Evolutionary conservation across 2,329 filamentous ascomycete species (phyloP).

Genomic region (Hypocrella siamensis): DNA sequence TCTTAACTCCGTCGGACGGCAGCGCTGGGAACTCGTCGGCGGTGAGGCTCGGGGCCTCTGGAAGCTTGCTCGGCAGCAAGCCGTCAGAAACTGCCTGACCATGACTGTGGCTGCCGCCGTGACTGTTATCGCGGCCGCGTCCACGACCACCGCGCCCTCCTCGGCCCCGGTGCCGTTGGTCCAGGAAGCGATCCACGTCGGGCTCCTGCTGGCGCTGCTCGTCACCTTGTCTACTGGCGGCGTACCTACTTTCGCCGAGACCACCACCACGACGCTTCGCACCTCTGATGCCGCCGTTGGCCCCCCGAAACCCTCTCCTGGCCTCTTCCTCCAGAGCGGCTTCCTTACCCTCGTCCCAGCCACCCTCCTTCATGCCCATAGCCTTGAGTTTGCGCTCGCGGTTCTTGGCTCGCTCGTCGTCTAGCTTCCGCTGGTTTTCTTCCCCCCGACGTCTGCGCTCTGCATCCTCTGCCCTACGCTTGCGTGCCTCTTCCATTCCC

Average conservation of each 20-base stretch:
- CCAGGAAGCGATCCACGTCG: conserved; percentile 20
- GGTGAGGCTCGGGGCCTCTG: no score
- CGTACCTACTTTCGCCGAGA: conserved; percentile 26
- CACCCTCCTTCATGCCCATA: conserved; percentile 34
- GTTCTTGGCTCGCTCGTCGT: conserved; percentile 45
- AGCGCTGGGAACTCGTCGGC: conserved; percentile 21
- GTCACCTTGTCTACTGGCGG: conserved; percentile 16
- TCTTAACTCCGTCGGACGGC: conserved; percentile 12
- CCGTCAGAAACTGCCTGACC: no score
- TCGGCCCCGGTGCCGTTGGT: conserved; percentile 17
- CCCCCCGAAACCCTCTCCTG: conserved; percentile 24
- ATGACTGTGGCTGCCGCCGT: no score
- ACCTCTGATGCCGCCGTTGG: conserved; percentile 24
- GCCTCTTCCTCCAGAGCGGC: conserved; percentile 24
- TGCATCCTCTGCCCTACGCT: conserved; percentile 34
- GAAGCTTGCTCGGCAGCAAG: no score
- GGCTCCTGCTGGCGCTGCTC: conserved; percentile 19
- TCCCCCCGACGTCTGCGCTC: conserved; percentile 35
- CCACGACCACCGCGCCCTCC: conserved; percentile 17
- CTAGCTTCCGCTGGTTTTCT: conserved; percentile 33
- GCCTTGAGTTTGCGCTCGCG: conserved; percentile 45
- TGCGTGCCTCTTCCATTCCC: conserved; percentile 38
- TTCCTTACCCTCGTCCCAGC: conserved; percentile 45
- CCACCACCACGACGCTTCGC: conserved; percentile 18
- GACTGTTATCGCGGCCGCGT: conserved; percentile 14